Evolutionary conservation across 768 basidiomycete species (phyloP).

Genomic region (Trametes villosa): DNA sequence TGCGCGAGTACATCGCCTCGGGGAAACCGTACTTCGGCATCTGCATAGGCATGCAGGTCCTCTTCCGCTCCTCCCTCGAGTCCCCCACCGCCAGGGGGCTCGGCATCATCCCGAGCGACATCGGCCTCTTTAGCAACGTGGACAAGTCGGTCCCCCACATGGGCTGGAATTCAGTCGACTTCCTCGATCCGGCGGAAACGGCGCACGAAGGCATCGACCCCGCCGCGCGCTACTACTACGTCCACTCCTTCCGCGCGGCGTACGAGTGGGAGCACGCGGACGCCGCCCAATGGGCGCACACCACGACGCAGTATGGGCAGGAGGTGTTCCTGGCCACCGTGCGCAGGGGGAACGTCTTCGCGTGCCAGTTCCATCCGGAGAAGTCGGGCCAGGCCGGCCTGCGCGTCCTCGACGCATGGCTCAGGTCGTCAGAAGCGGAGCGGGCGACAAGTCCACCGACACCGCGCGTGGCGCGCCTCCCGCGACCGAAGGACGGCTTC

Average conservation of each 20-base stretch:
- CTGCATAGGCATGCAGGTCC: constrained; percentile 98
- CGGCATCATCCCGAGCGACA: constrained; percentile 80
- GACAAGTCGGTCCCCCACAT: constrained; percentile 96
- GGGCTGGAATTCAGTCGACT: constrained; percentile 89
- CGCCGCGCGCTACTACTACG: constrained; percentile 89
- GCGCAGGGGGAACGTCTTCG: constrained; percentile 84
- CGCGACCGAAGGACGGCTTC: constrained; percentile 61
- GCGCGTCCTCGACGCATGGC: constrained; percentile 78
- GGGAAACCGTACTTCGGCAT: constrained; percentile 97
- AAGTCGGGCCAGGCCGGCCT: constrained; percentile 93
- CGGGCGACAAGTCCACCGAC: constrained; percentile 42
- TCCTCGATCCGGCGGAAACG: constrained; percentile 48
- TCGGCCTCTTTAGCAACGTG: constrained; percentile 67
- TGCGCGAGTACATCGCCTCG: constrained; percentile 80
- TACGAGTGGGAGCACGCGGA: constrained; percentile 64
- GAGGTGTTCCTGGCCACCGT: constrained; percentile 90
- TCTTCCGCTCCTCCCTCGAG: constrained; percentile 88
- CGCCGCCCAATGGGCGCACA: constrained; percentile 77
- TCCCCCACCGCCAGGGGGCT: constrained; percentile 71
- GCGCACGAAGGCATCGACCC: constrained; percentile 52
- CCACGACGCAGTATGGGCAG: constrained; percentile 91
- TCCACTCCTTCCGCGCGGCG: constrained; percentile 90
- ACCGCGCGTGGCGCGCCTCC: constrained; percentile 40
- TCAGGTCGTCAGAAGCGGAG: constrained; percentile 55
- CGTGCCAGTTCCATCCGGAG: constrained; percentile 97